Base-by-base conservation (phyloP, 2,329 filamentous ascomycete genomes). In the Fusarium papillatum region DNA sequence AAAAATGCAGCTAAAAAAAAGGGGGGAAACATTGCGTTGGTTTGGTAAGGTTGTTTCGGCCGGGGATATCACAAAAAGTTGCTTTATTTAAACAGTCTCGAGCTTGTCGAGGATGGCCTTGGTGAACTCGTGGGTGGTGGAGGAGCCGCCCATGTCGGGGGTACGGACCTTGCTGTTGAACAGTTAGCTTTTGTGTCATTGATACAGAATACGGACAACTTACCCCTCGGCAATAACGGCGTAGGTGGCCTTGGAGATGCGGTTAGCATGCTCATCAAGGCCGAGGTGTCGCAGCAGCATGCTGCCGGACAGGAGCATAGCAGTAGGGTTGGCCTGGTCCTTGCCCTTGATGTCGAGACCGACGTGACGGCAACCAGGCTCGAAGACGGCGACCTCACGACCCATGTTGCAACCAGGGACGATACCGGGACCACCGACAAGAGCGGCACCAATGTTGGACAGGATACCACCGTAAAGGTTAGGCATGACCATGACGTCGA, bases 401-500 rank as follows among this genome's bases (percentile, higher is more conserved):
- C 97, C 97, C 96, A 99, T 99, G 91, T 98, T 99, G 92, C 96
- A 98, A 82, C 97, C 97, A 72, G 97, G 97, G 55, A 99, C 97
- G 79, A 99, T 95, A 87, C 97, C 97, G 66, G 97, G 96, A 65
- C 97, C 97, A 84, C 97, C 97, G 80, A 99, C 97, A 46, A 99
- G 94, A 76, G 96, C 97, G 82, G 97, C 96, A 80, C 96, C 96
- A 83, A 99, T 97, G 92, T 99, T 99, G 89, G 97, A 98, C 79
- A 99, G 90, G 82, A 99, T 99, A 85, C 96, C 96, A 86, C 96
- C 96, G 91, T 98, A 98, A 84, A 98, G 89, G 90, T 99, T 99
- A 83, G 97, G 97, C 96, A 98, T 98, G 86, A 99, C 97, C 93
- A 99, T 95, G 82, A 99, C 97, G 86, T 99, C 97, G 85, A 99